phyloP scores from a whole-genome alignment of 169 alveolate species.

The Condylostoma magnum region DNA sequence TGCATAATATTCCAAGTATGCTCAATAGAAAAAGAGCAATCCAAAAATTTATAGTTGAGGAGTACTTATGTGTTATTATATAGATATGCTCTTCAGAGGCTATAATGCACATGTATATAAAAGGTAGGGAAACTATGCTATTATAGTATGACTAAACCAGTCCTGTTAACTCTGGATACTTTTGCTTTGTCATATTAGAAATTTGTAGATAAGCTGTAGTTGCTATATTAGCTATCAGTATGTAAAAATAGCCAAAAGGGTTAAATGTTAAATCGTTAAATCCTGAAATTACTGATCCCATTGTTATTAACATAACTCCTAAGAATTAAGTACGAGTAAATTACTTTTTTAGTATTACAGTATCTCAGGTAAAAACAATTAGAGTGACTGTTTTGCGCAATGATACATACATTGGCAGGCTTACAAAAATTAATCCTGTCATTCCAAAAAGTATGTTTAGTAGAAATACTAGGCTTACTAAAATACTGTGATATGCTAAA shows the following conservation, averaged over 20 bases:
- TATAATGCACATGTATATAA: neutral
- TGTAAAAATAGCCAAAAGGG: neutral
- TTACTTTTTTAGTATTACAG: neutral
- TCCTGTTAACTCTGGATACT: neutral
- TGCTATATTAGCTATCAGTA: neutral
- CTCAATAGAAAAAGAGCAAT: neutral
- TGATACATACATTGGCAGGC: slow-evolving; percentile 21
- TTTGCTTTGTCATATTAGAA: neutral
- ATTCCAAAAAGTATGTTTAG: slow-evolving; percentile 17
- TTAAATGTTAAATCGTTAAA: neutral
- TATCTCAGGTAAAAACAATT: neutral
- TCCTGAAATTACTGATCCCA: slow-evolving; percentile 18
- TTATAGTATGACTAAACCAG: neutral
- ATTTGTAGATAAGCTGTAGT: neutral
- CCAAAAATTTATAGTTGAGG: neutral
- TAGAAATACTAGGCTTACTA: neutral
- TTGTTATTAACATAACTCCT: slow-evolving; percentile 12
- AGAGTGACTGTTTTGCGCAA: slow-evolving; percentile 1
- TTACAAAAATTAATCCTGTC: slow-evolving; percentile 14
- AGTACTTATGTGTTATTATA: neutral
- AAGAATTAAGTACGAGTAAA: neutral
- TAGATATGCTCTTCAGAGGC: neutral
- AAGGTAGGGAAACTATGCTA: neutral
- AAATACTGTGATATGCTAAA: no score
- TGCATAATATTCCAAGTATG: neutral